phyloP scores from a whole-genome alignment of 441 rosid species.

The Pelargonium fulgidum region DNA sequence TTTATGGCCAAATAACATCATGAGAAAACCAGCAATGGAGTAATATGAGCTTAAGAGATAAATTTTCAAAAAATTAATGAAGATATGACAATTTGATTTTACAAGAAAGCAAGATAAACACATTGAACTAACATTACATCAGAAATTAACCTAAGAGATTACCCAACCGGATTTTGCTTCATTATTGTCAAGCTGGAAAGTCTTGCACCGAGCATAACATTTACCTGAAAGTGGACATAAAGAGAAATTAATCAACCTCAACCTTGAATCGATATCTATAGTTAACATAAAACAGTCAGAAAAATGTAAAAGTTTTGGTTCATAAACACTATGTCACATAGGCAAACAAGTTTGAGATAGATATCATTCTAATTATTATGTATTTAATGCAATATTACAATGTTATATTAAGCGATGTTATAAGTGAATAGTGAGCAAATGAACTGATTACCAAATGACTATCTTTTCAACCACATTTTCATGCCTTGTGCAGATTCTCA shows the following conservation, averaged over 20 bases:
- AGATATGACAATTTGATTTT: slow-evolving; percentile 3
- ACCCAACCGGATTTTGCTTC: slow-evolving; percentile 72
- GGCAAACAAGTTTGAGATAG: background rate
- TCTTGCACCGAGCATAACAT: slow-evolving; percentile 56
- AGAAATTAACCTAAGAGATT: slow-evolving; percentile 33
- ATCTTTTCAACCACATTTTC: background rate
- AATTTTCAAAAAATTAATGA: background rate
- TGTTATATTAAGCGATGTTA: background rate
- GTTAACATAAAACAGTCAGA: background rate
- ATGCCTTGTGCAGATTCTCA: background rate
- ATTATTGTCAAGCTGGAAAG: slow-evolving; percentile 75
- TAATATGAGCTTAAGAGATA: background rate
- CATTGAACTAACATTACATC: slow-evolving; percentile 16
- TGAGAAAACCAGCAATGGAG: background rate
- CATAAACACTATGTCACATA: background rate
- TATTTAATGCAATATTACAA: background rate
- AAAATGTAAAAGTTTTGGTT: background rate
- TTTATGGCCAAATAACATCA: background rate
- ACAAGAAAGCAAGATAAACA: slow-evolving; percentile 1
- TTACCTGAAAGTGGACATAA: slow-evolving; percentile 33
- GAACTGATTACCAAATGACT: background rate
- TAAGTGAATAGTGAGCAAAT: background rate
- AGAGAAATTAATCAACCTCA: background rate
- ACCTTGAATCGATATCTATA: background rate
- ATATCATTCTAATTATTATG: background rate